Base-by-base conservation (phyloP, 306 rosid species). In the Quercus mongolica region DNA sequence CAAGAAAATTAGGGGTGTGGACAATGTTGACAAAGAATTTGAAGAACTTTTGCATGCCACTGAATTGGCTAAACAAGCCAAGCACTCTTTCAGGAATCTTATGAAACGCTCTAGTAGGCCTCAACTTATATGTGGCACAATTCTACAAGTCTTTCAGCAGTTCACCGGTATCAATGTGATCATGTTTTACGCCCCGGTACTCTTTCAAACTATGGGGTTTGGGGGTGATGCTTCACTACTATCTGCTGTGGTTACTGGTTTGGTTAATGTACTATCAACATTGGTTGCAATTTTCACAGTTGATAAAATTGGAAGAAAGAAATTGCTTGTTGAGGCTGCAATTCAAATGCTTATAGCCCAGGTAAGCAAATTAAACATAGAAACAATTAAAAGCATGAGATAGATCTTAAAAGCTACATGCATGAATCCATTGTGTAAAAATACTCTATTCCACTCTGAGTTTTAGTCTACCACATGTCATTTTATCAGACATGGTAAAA, bases 111-210 rank as follows among this genome's bases (percentile, higher is more conserved):
- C 46, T 0, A 74, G 46, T 14, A 44, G 82, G 49, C 88, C 88
- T 3, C 80, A 69, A 21, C 81, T 85, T 7, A 9, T 62, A 7
- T 67, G 73, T 5, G 68, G 68, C 18, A 30, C 75, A 0, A 4
- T 78, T 8, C 31, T 81, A 55, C 88, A 81, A 5, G 14, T 78
- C 6, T 81, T 81, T 59, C 88, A 85, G 58, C 88, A 85, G n/a
- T 46, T 85, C 11, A 85, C 88, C 0, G 88, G 88, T 6, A 85
- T 85, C 56, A 85, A 85, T 35, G 83, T 85, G 11, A 74, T 85
- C 55, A 81, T 81, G 81, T 85, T 85, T 52, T 85, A 85, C 33
- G 85, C 85, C 1, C 88, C 88, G 5, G 83, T 78, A 0, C 70
- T 81, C 23, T 85, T 85, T 15, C 85, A 85, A 25, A 85, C 88